Conservation (phyloP, 306 rosid genomes). For the Bauhinia variegata region DNA sequence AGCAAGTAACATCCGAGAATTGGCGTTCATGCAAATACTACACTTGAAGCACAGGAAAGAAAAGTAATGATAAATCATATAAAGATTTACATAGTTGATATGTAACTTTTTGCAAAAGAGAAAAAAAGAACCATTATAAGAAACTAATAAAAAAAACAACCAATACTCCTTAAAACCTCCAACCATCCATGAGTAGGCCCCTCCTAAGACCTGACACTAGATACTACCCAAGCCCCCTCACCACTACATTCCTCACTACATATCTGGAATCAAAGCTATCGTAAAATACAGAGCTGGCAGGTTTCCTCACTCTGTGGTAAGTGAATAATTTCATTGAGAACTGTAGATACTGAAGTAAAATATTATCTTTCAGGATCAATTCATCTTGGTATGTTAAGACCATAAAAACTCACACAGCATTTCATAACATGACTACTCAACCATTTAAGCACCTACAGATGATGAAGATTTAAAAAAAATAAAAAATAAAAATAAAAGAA, state of each 20-base stretch:
- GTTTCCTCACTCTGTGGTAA: slow-evolving; percentile 6
- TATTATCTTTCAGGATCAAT: slow-evolving; percentile 1
- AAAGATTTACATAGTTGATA: neutral
- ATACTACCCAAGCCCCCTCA: neutral
- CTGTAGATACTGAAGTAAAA: neutral
- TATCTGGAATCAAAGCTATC: slow-evolving; percentile 3
- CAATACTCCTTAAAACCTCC: neutral
- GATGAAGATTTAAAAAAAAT: neutral
- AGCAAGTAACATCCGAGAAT: slow-evolving; percentile 20
- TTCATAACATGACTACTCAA: slow-evolving; percentile 27
- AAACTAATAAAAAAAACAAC: too few relatives aligned
- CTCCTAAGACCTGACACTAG: neutral
- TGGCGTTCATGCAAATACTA: slow-evolving; percentile 1
- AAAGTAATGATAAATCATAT: slow-evolving; percentile 18
- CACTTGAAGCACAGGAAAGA: slow-evolving; percentile 3
- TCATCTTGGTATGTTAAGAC: neutral
- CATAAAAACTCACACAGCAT: neutral
- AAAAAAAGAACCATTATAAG: neutral
- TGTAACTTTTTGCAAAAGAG: neutral
- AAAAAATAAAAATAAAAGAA: too few relatives aligned
- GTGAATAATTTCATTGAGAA: neutral
- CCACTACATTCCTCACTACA: neutral
- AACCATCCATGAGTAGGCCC: neutral
- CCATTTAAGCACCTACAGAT: neutral
- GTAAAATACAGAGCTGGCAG: neutral